Evolutionary conservation across 1,284 basidiomycete species (phyloP).

Genomic region (Ceratobasidium sp.): DNA sequence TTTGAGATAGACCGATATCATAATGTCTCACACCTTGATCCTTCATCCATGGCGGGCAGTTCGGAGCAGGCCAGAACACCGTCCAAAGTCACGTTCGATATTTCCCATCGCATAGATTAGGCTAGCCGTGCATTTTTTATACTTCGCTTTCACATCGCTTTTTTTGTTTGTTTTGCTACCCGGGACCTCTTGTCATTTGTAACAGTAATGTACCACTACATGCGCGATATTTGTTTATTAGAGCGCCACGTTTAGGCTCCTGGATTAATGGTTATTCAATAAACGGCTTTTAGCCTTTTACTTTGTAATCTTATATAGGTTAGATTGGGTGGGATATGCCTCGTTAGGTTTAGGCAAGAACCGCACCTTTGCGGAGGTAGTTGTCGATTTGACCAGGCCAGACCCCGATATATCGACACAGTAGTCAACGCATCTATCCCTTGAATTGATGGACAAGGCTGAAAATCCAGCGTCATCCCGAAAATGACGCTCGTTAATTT

Average conservation of each 20-base stretch:
- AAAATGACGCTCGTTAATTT: no score
- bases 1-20: constrained; percentile 13
- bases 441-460: no score
- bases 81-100: constrained; percentile 33
- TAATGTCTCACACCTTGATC: constrained; percentile 7
- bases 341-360: no score
- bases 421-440: no score
- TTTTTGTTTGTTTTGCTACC: constrained; percentile 15
- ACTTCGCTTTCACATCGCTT: constrained; percentile 14
- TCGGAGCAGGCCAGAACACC: constrained; percentile 25
- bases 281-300: background rate
- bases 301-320: no score
- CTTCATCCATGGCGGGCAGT: constrained; percentile 5
- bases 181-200: constrained; percentile 31
- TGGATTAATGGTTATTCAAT: background rate
- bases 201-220: constrained; percentile 40
- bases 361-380: no score
- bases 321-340: no score
- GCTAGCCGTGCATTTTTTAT: background rate
- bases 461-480: no score
- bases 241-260: background rate
- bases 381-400: no score
- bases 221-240: background rate
- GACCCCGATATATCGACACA: no score
- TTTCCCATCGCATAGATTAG: background rate